A percentile compares a stretch with the other conserved stretches of the same genome.
Evolutionary conservation across 2,329 filamentous ascomycete species (phyloP).

Genomic region (Colletotrichum lindemuthianum): DNA sequence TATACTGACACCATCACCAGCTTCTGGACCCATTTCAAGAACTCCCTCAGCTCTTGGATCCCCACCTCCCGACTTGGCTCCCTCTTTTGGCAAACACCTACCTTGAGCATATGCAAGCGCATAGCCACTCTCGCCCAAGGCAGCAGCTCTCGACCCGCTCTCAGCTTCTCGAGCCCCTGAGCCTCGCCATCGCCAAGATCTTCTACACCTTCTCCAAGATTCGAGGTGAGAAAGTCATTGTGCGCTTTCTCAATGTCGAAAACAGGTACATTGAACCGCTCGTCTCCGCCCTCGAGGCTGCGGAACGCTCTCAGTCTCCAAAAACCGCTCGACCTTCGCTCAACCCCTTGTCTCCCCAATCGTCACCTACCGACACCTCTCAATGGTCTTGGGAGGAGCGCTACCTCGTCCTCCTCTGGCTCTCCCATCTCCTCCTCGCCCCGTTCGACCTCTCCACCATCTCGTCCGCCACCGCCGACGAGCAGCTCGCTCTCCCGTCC

Average conservation of each 20-base stretch:
- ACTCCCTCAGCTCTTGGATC: slow-evolving; percentile 91
- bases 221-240: slow-evolving; percentile 90
- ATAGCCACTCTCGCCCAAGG: slow-evolving; percentile 45
- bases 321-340: slow-evolving; percentile 13
- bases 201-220: slow-evolving; percentile 95
- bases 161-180: slow-evolving; percentile 63
- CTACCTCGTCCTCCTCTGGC: slow-evolving; percentile 89
- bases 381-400: slow-evolving; percentile 84
- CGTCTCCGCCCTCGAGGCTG: slow-evolving; percentile 76
- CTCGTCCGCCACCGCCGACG: slow-evolving; percentile 66
- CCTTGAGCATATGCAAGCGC: slow-evolving; percentile 68
- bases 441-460: slow-evolving; percentile 93
- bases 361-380: slow-evolving; percentile 5
- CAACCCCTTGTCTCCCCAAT: slow-evolving; percentile 8
- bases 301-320: slow-evolving; percentile 46
- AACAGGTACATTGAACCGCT: slow-evolving; percentile 85
- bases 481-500: slow-evolving; percentile 53
- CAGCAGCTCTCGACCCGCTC: slow-evolving; percentile 46
- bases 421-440: slow-evolving; percentile 82
- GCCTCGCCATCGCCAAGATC: slow-evolving; percentile 79
- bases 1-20: slow-evolving; percentile 41
- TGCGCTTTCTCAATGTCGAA: slow-evolving; percentile 91
- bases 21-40: slow-evolving; percentile 91
- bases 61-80: slow-evolving; percentile 80
- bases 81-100: slow-evolving; percentile 81